phyloP scores from a whole-genome alignment of 108 stramenopile species.

The Cylindrotheca fusiformis region DNA sequence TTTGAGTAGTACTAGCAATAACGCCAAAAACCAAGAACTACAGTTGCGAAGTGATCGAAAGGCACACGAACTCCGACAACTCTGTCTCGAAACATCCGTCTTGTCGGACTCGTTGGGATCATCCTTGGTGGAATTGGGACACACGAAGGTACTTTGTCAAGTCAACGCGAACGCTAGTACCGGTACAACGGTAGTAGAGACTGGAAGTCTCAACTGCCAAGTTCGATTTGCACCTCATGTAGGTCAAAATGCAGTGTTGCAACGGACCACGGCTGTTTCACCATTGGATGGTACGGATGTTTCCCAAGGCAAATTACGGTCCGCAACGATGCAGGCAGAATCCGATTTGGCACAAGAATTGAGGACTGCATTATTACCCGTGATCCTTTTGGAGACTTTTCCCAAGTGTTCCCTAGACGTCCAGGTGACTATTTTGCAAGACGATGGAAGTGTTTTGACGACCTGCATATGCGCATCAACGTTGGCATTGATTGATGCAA shows the following conservation, averaged over 20 bases:
- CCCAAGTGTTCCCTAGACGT: constrained; percentile 61
- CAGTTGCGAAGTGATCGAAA: constrained; percentile 5
- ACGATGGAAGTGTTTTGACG: constrained; percentile 72
- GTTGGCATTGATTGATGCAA: constrained; percentile 74
- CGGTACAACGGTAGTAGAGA: constrained; percentile 6
- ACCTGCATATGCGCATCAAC: constrained; percentile 64
- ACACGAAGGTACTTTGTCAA: constrained; percentile 73
- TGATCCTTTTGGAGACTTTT: constrained; percentile 36
- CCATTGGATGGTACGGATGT: constrained; percentile 24
- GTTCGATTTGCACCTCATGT: constrained; percentile 67
- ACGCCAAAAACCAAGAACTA: constrained; percentile 11
- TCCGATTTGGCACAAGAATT: constrained; percentile 50
- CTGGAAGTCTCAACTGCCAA: constrained; percentile 33
- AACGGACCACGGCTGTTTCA: constrained; percentile 25
- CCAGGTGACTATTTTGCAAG: constrained; percentile 70
- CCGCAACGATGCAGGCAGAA: constrained; percentile 37
- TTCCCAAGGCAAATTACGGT: constrained; percentile 35
- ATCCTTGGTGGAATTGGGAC: constrained; percentile 75
- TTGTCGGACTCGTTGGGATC: constrained; percentile 55
- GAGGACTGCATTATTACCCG: constrained; percentile 49
- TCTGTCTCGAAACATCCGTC: constrained; percentile 39
- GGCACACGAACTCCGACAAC: constrained; percentile 41
- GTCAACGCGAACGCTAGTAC: constrained; percentile 31
- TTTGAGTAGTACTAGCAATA: constrained; percentile 9
- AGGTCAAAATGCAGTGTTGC: constrained; percentile 38